Evolutionary conservation across 1,139 yeast species (phyloP), one percentile per base, ranked within the genome.

Genomic region (Yamadazyma buinensis): DNA sequence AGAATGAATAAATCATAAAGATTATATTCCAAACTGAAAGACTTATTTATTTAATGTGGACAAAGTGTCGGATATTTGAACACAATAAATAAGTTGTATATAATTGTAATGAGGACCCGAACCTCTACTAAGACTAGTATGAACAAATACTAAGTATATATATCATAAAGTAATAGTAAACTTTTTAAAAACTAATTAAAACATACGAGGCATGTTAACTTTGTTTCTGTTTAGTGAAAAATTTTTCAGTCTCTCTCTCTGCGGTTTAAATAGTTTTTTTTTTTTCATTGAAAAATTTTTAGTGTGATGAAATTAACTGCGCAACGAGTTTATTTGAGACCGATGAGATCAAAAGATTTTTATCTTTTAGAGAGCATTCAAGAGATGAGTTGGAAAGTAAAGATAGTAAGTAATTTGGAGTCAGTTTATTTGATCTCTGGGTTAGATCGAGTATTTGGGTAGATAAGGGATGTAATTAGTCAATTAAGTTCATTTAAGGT

Each of bases 21-120:
- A n/a, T n/a, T n/a, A n/a, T n/a, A n/a, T n/a, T n/a, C n/a, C n/a
- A n/a, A n/a, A n/a, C n/a, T n/a, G n/a, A n/a, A n/a, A n/a, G 37
- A 37, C 40, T 37, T 37, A 37, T 42, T 44, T 46, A 43, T 32
- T 29, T 42, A 43, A 52, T 64, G 75, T 66, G 68, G 66, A 83
- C 79, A 83, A 81, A 83, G 92, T 82, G 92, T 83, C 92, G 87
- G 90, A 90, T 66, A 53, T 82, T 80, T 83, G 80, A 82, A 63
- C 63, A 72, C 80, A 65, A 63, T 54, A 48, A 51, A 54, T 51
- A 53, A 52, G 60, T 64, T 55, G 55, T 52, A 15, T 13, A 30
- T 26, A 17, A 29, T 29, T 34, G 28, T 25, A 55, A 59, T 59
- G 84, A 79, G 86, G 85, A 72, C 85, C 85, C 85, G 86, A 79